Evolutionary conservation across 768 basidiomycete genomes (phyloP).

Genomic region (Serendipita sp.): DNA sequence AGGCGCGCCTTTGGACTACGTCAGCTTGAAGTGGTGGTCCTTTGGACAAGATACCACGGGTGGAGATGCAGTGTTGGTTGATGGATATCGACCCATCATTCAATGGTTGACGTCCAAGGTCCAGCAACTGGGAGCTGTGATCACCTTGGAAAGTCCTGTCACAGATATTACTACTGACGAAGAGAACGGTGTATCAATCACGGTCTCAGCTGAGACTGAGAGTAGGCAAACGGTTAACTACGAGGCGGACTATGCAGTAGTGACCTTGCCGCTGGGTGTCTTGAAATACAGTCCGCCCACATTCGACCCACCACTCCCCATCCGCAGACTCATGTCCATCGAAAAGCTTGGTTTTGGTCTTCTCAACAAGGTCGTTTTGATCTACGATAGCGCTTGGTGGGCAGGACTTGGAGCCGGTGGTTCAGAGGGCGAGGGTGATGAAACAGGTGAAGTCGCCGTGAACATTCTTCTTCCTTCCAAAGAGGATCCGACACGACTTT

Average conservation of each 20-base stretch:
- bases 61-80: constrained; percentile 8
- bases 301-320: constrained; percentile 15
- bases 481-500: not conserved
- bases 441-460: not conserved
- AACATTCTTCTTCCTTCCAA: not conserved
- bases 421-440: not conserved
- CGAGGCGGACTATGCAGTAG: constrained; percentile 7
- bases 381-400: constrained; percentile 18
- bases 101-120: not conserved
- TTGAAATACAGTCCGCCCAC: constrained; percentile 11
- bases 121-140: constrained; percentile 9
- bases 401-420: not conserved
- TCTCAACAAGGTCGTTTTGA: constrained; percentile 18
- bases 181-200: not conserved
- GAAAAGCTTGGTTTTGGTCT: constrained; percentile 13
- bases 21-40: constrained; percentile 12
- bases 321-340: constrained; percentile 11
- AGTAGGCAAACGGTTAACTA: not conserved
- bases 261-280: constrained; percentile 16
- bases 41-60: constrained; percentile 12
- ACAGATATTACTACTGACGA: not conserved
- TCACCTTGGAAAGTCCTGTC: not conserved
- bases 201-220: not conserved
- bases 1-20: constrained; percentile 11
- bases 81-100: constrained; percentile 8